phyloP scores from a whole-genome alignment of 768 basidiomycete species.

The Macrocybe gigantea region DNA sequence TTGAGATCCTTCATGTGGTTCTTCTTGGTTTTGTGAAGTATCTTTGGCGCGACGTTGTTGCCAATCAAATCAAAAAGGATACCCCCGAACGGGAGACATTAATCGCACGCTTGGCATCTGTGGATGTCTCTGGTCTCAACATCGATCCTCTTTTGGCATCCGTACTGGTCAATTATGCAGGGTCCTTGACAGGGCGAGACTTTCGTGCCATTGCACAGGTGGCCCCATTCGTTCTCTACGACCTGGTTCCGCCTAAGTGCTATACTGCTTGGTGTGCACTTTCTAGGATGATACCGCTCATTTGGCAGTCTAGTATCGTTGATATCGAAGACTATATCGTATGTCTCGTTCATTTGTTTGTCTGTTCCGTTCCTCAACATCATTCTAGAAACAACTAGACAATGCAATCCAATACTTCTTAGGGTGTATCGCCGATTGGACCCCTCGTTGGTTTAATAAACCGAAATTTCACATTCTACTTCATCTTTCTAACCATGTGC shows the following conservation, averaged over 20 bases:
- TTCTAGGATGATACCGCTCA: conserved; percentile 23
- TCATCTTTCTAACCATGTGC: conserved; percentile 30
- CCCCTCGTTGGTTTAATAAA: conserved; percentile 32
- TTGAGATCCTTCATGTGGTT: conserved; percentile 38
- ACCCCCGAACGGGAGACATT: conserved; percentile 12
- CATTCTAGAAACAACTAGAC: too few species aligned
- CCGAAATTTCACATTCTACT: conserved; percentile 37
- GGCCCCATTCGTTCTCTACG: conserved; percentile 31
- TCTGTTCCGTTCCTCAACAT: too few species aligned
- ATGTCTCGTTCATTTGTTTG: too few species aligned
- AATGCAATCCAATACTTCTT: conserved; percentile 34
- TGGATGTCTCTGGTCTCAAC: background rate
- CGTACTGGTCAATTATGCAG: conserved; percentile 21
- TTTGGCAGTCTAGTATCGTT: conserved; percentile 35
- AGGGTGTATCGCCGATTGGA: conserved; percentile 23
- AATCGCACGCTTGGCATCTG: background rate
- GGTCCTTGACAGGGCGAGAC: conserved; percentile 29
- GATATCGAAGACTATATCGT: conserved; percentile 26
- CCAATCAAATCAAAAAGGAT: conserved; percentile 16
- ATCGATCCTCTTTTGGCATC: background rate
- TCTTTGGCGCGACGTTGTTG: conserved; percentile 35
- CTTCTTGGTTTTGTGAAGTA: conserved; percentile 44
- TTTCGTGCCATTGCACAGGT: conserved; percentile 27
- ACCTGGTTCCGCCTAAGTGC: conserved; percentile 21
- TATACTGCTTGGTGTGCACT: conserved; percentile 27